Base-by-base conservation (phyloP, 73 alveolate genomes). In the Vitrella brassicaformis region DNA sequence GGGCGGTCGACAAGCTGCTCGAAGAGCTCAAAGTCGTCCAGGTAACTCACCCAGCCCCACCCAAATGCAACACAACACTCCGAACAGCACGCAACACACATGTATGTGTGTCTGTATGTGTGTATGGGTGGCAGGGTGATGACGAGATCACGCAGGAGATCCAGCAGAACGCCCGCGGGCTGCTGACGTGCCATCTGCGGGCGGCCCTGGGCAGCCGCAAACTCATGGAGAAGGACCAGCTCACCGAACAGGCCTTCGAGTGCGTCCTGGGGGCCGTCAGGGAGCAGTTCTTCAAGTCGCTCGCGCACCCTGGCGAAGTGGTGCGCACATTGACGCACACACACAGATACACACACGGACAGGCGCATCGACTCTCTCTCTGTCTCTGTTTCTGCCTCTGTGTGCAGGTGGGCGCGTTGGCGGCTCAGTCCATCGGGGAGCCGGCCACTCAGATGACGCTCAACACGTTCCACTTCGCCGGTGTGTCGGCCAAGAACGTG, bases 391-490 rank as follows among this genome's bases (percentile, higher is more conserved):
- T 4, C 14, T 8, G 4, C 22, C 4, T 14, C 56, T 4, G 14
- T 14, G 22, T 39, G 56, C 56, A 39, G 39, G 68, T 76, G 22
- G 99, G 99, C 0, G 75, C 93, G 32, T 82, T 95, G 19, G 98
- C 98, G 0, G 99, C 99, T 1, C 97, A 95, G 80, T 78, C 93
- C 66, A 85, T 95, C 26, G 99, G 98, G 26, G 99, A 95, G 88
- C 99, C 99, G 19, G 98, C 99, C 0, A 95, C 99, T 30, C 96
- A 95, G 81, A 95, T 95, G 99, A 95, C 99, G 27, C 82, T 95
- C 71, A 95, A 95, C 82, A 95, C 99, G 67, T 95, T 95, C 93
- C 99, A 95, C 86, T 91, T 92, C 84, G 99, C 99, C 67, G 99
- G 99, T 28, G 98, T 95, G n/a, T 90, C 97, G 39, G 88, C 98